phyloP scores from a whole-genome alignment of 495 filamentous ascomycete species.

The Thermothielavioides terrestris region DNA sequence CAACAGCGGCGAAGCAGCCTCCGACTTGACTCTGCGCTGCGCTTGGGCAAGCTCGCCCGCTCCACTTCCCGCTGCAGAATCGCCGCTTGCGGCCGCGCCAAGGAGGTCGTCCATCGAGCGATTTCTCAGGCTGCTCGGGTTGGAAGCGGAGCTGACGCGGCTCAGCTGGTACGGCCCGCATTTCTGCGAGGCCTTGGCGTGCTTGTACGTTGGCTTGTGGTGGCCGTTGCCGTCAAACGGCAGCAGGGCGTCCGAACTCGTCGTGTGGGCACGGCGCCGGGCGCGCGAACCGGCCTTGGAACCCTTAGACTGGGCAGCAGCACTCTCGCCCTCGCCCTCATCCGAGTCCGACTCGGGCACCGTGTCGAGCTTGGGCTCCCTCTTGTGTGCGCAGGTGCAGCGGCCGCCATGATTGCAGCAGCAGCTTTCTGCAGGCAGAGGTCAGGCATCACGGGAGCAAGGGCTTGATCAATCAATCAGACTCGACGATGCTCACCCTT shows the following conservation, averaged over 20 bases:
- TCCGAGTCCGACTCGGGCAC: conserved; percentile 58
- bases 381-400: conserved; percentile 89
- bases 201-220: conserved; percentile 85
- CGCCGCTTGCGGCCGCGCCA: conserved; percentile 16
- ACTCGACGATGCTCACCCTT: conserved; percentile 42
- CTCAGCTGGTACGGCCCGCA: conserved; percentile 77
- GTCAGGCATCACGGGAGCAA: conserved; percentile 40
- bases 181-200: conserved; percentile 77
- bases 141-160: conserved; percentile 62
- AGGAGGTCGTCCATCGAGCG: conserved; percentile 64
- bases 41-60: conserved; percentile 29
- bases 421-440: conserved; percentile 58
- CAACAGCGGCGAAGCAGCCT: conserved; percentile 62
- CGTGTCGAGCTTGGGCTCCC: conserved; percentile 67
- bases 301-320: conserved; percentile 33
- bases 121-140: conserved; percentile 46
- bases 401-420: conserved; percentile 86
- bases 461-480: conserved; percentile 28
- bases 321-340: conserved; percentile 36
- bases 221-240: conserved; percentile 88
- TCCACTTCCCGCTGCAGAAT: conserved; percentile 26
- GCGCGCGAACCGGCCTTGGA: conserved; percentile 51
- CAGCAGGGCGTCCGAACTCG: conserved; percentile 72
- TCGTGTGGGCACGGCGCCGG: conserved; percentile 59
- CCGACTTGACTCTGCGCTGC: conserved; percentile 54